phyloP scores from a whole-genome alignment of 164 flowering plant genomes.

The grape (Vitis vinifera) region ASM3070453v1 NC_081805.1:761501-762000 shows the following conservation, averaged over 20 bases:
- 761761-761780: conserved; percentile 32
- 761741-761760: conserved; percentile 61
- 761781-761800: conserved; percentile 48
- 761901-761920: conserved; percentile 7
- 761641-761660: conserved; percentile 67
- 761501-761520: conserved; percentile 60
- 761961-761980: conserved; percentile 10
- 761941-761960: conserved; percentile 13
- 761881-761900: conserved; percentile 26
- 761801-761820: conserved; percentile 41
- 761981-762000: conserved; percentile 4
- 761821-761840: conserved; percentile 41
- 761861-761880: conserved; percentile 34
- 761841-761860: conserved; percentile 32
- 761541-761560: conserved; percentile 74
- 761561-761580: conserved; percentile 49
- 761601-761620: conserved; percentile 36
- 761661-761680: conserved; percentile 62
- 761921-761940: conserved; percentile 14
- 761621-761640: conserved; percentile 38
- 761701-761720: conserved; percentile 56
- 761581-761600: conserved; percentile 36
- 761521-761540: conserved; percentile 43
- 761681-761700: conserved; percentile 55
- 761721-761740: conserved; percentile 46